phyloP scores from a whole-genome alignment of 768 basidiomycete genomes.

The Coprinopsis strossmayeri region DNA sequence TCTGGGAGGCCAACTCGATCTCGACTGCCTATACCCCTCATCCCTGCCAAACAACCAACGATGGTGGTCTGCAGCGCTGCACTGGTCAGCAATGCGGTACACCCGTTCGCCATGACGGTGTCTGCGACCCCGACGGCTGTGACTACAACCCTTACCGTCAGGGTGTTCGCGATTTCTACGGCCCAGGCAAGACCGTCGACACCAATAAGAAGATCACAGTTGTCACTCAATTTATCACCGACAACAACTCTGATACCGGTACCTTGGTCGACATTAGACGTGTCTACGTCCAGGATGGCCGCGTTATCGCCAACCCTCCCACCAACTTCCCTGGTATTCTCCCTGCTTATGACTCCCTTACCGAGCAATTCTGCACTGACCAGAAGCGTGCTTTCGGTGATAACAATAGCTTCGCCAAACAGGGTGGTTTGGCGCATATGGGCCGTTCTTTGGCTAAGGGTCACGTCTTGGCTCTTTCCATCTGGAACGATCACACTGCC shows the following conservation, averaged over 20 bases:
- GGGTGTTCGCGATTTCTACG: conserved; percentile 42
- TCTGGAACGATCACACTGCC: conserved; percentile 45
- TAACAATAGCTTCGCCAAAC: conserved; percentile 34
- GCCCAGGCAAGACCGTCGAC: conserved; percentile 42
- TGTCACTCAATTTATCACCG: conserved; percentile 52
- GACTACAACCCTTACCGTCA: conserved; percentile 60
- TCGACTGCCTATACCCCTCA: conserved; percentile 49
- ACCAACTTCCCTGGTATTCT: conserved; percentile 41
- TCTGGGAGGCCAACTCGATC: conserved; percentile 52
- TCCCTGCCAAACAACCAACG: conserved; percentile 29
- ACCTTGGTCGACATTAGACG: conserved; percentile 47
- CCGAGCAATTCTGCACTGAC: conserved; percentile 37
- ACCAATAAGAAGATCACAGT: conserved; percentile 46
- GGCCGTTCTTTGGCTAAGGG: conserved; percentile 33
- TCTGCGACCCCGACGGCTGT: conserved; percentile 53
- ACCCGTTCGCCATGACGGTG: conserved; percentile 32
- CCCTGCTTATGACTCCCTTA: conserved; percentile 35
- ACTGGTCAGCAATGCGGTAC: conserved; percentile 30
- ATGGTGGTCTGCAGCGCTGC: conserved; percentile 33
- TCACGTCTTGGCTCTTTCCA: conserved; percentile 40
- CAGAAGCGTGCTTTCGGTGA: conserved; percentile 44
- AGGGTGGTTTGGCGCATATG: conserved; percentile 34
- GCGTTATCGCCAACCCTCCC: conserved; percentile 44
- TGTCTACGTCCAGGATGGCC: conserved; percentile 47
- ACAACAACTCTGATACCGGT: conserved; percentile 36